Conservation (phyloP, 805 yeast genomes). For the Citeromyces nyonsensis region DNA sequence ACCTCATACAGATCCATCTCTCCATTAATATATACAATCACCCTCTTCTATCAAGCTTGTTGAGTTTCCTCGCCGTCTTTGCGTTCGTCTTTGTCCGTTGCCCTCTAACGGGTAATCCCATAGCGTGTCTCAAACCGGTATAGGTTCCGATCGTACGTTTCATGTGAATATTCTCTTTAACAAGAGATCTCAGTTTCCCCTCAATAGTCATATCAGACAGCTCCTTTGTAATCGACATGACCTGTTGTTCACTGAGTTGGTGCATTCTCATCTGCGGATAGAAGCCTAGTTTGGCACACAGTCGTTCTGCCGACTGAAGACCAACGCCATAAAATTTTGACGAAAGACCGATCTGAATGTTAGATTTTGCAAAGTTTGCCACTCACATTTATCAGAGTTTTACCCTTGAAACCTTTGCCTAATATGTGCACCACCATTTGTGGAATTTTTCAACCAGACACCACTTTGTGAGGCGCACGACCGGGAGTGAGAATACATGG, state of each 20-base stretch:
- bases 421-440: constrained; percentile 40
- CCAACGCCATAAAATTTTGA: constrained; percentile 83
- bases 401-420: constrained; percentile 33
- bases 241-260: constrained; percentile 77
- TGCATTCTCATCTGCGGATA: constrained; percentile 93
- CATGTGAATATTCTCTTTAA: constrained; percentile 62
- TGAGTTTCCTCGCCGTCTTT: constrained; percentile 75
- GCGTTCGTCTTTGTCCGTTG: constrained; percentile 90
- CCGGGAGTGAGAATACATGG: no score
- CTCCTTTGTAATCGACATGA: constrained; percentile 78
- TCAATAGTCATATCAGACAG: constrained; percentile 73
- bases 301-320: constrained; percentile 45
- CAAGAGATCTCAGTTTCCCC: constrained; percentile 57
- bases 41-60: constrained; percentile 46
- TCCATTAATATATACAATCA: no score
- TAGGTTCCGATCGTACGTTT: constrained; percentile 76
- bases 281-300: constrained; percentile 81
- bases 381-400: constrained; percentile 16
- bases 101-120: constrained; percentile 74
- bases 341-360: constrained; percentile 43
- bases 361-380: constrained; percentile 8
- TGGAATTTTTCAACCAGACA: no score
- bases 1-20: no score
- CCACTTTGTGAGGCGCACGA: no score
- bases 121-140: constrained; percentile 79